These are phyloP conservation scores for Mallotus nudiflorus DNA, from an alignment of 345 rosid species.

Conservation along the genomic window DNA sequence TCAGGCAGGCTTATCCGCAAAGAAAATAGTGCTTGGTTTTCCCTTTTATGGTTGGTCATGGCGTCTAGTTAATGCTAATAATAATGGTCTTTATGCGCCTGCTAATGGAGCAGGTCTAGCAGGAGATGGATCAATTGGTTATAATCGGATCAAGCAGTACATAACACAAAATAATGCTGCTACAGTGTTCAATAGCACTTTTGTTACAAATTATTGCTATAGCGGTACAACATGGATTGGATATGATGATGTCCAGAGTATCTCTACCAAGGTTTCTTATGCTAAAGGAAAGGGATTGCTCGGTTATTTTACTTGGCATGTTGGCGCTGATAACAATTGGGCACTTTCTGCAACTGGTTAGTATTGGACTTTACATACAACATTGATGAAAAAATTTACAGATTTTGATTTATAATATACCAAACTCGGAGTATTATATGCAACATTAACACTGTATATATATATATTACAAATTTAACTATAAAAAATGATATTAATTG, in stretches of 20 bases:
- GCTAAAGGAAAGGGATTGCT: constrained; percentile 26
- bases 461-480: no score
- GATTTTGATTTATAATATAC: no score
- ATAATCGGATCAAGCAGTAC: constrained; percentile 11
- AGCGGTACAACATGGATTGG: constrained; percentile 26
- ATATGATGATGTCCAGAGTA: constrained; percentile 19
- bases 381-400: no score
- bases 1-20: constrained; percentile 15
- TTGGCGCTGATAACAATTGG: constrained; percentile 28
- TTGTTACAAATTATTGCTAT: constrained; percentile 16
- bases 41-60: constrained; percentile 31
- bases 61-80: constrained; percentile 18
- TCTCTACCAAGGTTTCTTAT: constrained; percentile 23
- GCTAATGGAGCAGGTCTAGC: constrained; percentile 16
- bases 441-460: no score
- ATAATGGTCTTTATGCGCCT: constrained; percentile 24
- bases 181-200: constrained; percentile 6
- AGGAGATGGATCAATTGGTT: constrained; percentile 12
- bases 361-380: not conserved
- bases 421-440: no score
- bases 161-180: constrained; percentile 10
- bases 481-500: no score
- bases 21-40: constrained; percentile 24
- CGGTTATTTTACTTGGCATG: constrained; percentile 31
- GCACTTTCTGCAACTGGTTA: constrained; percentile 20